Conservation (phyloP, 2,329 filamentous ascomycete species). For the Sclerotinia trifoliorum region DNA sequence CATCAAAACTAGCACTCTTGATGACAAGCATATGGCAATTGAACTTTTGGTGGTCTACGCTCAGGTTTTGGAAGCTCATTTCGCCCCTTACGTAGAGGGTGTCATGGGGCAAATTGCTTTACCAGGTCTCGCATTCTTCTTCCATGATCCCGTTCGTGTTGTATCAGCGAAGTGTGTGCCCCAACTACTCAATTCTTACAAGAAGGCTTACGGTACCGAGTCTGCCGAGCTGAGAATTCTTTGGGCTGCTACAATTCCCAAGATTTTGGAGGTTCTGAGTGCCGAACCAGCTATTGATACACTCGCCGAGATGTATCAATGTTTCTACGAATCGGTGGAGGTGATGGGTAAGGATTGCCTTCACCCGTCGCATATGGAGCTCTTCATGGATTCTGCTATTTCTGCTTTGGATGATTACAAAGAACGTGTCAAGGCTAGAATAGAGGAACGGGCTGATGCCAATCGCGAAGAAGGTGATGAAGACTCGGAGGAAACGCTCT, state of each 20-base stretch:
- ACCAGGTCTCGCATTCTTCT: slow-evolving; percentile 94
- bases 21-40: slow-evolving; percentile 99
- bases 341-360: slow-evolving; percentile 86
- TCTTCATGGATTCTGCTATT: slow-evolving; percentile 82
- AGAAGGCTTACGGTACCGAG: slow-evolving; percentile 80
- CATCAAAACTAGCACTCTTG: slow-evolving; percentile 93
- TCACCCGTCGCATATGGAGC: slow-evolving; percentile 72
- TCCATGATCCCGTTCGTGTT: slow-evolving; percentile 95
- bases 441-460: slow-evolving; percentile 72
- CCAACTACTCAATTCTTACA: slow-evolving; percentile 88
- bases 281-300: slow-evolving; percentile 96
- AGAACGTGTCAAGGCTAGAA: slow-evolving; percentile 74
- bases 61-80: slow-evolving; percentile 87
- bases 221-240: slow-evolving; percentile 78
- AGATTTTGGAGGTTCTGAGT: slow-evolving; percentile 87
- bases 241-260: slow-evolving; percentile 83
- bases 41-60: slow-evolving; percentile 97
- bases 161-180: slow-evolving; percentile 94
- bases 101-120: slow-evolving; percentile 97
- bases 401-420: slow-evolving; percentile 92
- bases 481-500: slow-evolving; percentile 78
- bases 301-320: slow-evolving; percentile 98
- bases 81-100: slow-evolving; percentile 85
- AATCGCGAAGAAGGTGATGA: slow-evolving; percentile 89
- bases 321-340: slow-evolving; percentile 98